Evolutionary conservation across 2,329 filamentous ascomycete species (phyloP), one percentile per base, ranked within the genome.

Genomic region (Cephalotrichum gorgonifer): DNA sequence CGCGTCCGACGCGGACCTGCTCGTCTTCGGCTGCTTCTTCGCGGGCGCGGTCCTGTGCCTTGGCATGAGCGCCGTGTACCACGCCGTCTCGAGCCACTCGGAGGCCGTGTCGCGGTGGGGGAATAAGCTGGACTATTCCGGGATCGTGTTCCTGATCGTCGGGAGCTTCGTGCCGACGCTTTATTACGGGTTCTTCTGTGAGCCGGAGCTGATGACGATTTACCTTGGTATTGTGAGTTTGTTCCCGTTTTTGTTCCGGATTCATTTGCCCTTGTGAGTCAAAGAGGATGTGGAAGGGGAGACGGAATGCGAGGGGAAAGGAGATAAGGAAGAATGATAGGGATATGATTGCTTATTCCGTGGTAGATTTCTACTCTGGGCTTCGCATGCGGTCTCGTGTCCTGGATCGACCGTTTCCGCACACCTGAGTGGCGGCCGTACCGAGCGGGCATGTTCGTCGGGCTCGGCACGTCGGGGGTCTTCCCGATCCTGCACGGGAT

Each of bases 121-220:
- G 11, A 97, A 97, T 63, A 88, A 95, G 64, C 70, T 97, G 50
- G 93, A 98, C 63, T 97, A 98, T 63, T 79, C 91, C 5, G 93
- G 93, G 6, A 98, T 98, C 57, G 87, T 97, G 27, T 79, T 83
- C 44, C 70, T 98, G 56, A 97, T 97, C 51, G 86, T 91, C 56
- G 93, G 93, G 6, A 91, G 85, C 62, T 95, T 91, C 61, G 79
- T 97, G 43, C 90, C 93, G 2, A 85, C 86, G 45, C 66, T 98
- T 51, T 93, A 88, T 64, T 95, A 94, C 64, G 89, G 85, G 3
- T 88, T 95, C 63, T 87, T 79, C 58, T 88, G 84, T 59, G 70
- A 82, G 54, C 78, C 81, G 3, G 58, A 63, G 7, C 63, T 91
- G 58, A 80, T 88, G 68, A 72, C 70, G 41, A 62, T 76, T 3